A percentile compares a stretch with the other conserved stretches of the same genome.
Conservation (phyloP, 2,329 filamentous ascomycete species). For the Pseudopithomyces maydicus region DNA sequence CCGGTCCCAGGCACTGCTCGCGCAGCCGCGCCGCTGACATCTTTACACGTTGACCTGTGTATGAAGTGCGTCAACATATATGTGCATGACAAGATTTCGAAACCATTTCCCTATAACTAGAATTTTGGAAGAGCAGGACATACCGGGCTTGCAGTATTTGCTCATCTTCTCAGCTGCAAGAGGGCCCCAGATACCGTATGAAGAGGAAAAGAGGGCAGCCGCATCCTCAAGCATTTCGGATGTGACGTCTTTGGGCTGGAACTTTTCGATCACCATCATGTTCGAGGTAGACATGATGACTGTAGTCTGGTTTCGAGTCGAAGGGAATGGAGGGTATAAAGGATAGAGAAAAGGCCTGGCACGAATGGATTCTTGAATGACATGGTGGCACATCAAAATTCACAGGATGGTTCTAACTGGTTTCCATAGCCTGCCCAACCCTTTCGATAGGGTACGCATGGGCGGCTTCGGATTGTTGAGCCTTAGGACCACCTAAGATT, state of each 20-base stretch:
- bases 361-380: no score
- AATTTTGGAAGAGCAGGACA: neutral
- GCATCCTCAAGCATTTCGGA: neutral
- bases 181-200: neutral
- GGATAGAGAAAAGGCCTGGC: no score
- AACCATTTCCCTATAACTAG: neutral
- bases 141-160: neutral
- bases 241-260: neutral
- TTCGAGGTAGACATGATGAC: no score
- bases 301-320: no score
- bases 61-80: neutral
- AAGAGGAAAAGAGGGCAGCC: neutral
- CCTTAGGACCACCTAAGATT: no score
- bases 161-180: neutral
- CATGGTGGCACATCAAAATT: no score
- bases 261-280: neutral
- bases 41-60: neutral
- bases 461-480: no score
- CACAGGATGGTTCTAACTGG: no score
- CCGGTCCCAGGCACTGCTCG: neutral
- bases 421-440: no score
- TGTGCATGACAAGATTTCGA: neutral
- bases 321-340: no score
- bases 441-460: no score
- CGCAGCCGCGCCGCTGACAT: neutral